Conservation (phyloP, 2,329 filamentous ascomycete species). For the Aspergillus tubingensis region DNA sequence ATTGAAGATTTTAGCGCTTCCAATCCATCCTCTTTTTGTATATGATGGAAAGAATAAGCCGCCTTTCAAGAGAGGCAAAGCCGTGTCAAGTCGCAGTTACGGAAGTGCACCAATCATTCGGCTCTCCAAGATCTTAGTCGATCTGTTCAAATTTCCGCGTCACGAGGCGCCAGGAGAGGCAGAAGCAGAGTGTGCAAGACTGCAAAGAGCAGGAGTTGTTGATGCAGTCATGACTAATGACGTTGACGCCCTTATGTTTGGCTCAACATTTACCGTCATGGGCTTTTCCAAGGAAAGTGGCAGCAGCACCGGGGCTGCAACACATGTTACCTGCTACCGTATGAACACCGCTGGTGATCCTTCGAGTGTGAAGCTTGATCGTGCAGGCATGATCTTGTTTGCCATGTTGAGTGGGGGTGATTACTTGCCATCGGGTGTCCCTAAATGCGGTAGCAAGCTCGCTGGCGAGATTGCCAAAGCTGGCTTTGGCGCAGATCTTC, state of each 20-base stretch:
- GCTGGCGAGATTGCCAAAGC: slow-evolving; percentile 88
- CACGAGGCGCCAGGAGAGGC: slow-evolving; percentile 93
- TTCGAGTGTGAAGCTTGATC: slow-evolving; percentile 58
- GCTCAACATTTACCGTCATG: slow-evolving; percentile 73
- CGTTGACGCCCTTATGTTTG: slow-evolving; percentile 97
- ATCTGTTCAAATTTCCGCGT: slow-evolving; percentile 78
- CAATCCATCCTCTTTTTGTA: slow-evolving; percentile 85
- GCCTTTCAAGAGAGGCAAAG: slow-evolving; percentile 83
- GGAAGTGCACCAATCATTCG: slow-evolving; percentile 67
- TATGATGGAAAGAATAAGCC: slow-evolving; percentile 88
- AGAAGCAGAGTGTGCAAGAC: slow-evolving; percentile 88
- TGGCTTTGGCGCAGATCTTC: slow-evolving; percentile 75
- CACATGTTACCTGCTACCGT: slow-evolving; percentile 83
- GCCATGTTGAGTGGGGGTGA: slow-evolving; percentile 95
- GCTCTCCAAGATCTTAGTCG: slow-evolving; percentile 79
- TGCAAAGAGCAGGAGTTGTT: slow-evolving; percentile 79
- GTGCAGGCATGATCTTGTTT: slow-evolving; percentile 89
- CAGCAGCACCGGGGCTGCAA: slow-evolving; percentile 64
- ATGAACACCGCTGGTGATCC: slow-evolving; percentile 31
- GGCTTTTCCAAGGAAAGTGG: slow-evolving; percentile 78
- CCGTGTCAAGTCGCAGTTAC: slow-evolving; percentile 51
- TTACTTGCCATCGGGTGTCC: slow-evolving; percentile 84
- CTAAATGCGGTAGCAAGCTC: slow-evolving; percentile 81
- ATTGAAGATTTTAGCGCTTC: slow-evolving; percentile 70
- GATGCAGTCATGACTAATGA: slow-evolving; percentile 96